Percentiles rank a stretch among this genome's conserved stretches.
These are phyloP conservation scores for Aspergillus sp. DNA, from an alignment of 2,329 filamentous ascomycete species.

Conservation along the genomic window DNA sequence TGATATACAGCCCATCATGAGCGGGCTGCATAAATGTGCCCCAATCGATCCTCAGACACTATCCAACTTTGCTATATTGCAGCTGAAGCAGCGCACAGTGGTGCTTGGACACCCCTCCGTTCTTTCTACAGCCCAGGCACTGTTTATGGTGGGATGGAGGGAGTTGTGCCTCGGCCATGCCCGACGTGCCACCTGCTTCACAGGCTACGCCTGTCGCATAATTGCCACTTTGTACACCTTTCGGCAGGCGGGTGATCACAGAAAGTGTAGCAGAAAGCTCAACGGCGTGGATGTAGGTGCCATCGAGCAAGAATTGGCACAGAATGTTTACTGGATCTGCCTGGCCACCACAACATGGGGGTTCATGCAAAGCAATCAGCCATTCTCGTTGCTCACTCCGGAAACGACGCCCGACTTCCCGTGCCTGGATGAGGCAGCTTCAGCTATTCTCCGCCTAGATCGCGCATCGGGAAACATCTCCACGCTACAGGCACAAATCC, in stretches of 20 bases:
- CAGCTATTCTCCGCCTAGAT: constrained; percentile 22
- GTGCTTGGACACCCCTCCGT: not conserved
- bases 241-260: constrained; percentile 22
- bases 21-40: not conserved
- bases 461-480: constrained; percentile 21
- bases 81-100: constrained; percentile 27
- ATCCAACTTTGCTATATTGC: constrained; percentile 33
- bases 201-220: constrained; percentile 37
- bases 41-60: not conserved
- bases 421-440: constrained; percentile 22
- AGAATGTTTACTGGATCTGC: constrained; percentile 46
- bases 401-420: constrained; percentile 21
- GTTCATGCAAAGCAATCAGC: constrained; percentile 39
- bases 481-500: constrained; percentile 7
- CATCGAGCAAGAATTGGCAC: constrained; percentile 44
- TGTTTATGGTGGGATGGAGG: constrained; percentile 10
- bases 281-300: constrained; percentile 47
- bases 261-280: constrained; percentile 37
- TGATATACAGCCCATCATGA: not conserved
- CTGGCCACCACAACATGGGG: constrained; percentile 45
- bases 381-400: constrained; percentile 21
- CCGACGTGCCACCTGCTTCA: constrained; percentile 40
- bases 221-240: constrained; percentile 36
- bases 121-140: constrained; percentile 6
- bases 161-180: constrained; percentile 9